Percentiles rank a stretch among this genome's conserved stretches.
Evolutionary conservation across 805 yeast genomes (phyloP).

Genomic region (Hanseniaspora vineae): DNA sequence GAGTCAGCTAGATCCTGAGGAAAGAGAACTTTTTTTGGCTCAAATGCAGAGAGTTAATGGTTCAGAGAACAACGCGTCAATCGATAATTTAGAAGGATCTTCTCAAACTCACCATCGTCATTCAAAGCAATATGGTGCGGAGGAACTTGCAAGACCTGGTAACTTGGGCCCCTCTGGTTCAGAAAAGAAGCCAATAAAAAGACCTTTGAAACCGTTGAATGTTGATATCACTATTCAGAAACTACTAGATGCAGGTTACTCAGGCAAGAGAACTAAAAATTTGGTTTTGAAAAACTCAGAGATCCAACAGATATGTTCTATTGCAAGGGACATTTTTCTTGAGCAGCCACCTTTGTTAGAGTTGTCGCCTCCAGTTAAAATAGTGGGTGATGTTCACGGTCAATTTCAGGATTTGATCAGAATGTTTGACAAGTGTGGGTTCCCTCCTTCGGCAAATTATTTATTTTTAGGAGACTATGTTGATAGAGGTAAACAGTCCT

Average conservation of each 20-base stretch:
- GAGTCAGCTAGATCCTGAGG: neutral
- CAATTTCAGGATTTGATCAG: constrained; percentile 87
- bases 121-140: neutral
- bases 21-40: neutral
- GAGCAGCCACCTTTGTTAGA: constrained; percentile 53
- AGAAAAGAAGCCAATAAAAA: constrained; percentile 15
- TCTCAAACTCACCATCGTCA: neutral
- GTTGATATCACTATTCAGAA: constrained; percentile 86
- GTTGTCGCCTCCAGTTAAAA: constrained; percentile 65
- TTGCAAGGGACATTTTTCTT: constrained; percentile 76
- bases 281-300: constrained; percentile 86
- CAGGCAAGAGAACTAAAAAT: constrained; percentile 83
- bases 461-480: constrained; percentile 93
- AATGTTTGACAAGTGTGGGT: constrained; percentile 86
- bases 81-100: too few species aligned
- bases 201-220: constrained; percentile 28
- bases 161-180: constrained; percentile 14
- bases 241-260: constrained; percentile 87
- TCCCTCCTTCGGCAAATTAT: constrained; percentile 88
- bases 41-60: neutral
- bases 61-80: neutral
- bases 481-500: constrained; percentile 91
- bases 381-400: constrained; percentile 92
- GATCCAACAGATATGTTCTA: constrained; percentile 72
- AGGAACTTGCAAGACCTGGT: constrained; percentile 9